Evolutionary conservation across 768 basidiomycete species (phyloP).

Genomic region (Xerocomellus amylosporus): DNA sequence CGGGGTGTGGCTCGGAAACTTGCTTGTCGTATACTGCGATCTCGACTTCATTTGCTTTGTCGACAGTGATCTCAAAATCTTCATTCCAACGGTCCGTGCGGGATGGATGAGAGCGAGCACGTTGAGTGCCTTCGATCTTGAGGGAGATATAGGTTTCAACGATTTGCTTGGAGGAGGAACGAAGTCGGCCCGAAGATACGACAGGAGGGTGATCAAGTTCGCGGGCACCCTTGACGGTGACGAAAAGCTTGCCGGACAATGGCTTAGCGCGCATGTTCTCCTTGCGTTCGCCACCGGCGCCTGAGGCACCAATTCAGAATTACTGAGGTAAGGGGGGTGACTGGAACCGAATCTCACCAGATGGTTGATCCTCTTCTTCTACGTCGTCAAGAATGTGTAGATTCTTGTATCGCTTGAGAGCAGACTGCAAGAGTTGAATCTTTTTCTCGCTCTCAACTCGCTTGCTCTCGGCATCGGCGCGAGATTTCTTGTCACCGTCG

Average conservation of each 20-base stretch:
- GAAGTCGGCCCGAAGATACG: slow-evolving; percentile 52
- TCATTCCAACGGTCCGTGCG: slow-evolving; percentile 98
- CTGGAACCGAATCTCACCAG: slow-evolving; percentile 41
- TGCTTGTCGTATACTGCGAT: slow-evolving; percentile 94
- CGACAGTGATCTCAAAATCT: slow-evolving; percentile 92
- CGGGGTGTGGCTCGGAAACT: slow-evolving; percentile 71
- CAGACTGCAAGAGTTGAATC: slow-evolving; percentile 87
- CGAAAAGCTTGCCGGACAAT: slow-evolving; percentile 85
- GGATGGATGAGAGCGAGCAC: slow-evolving; percentile 88
- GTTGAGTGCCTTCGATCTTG: slow-evolving; percentile 94
- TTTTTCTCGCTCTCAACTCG: slow-evolving; percentile 94
- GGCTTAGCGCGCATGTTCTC: slow-evolving; percentile 93
- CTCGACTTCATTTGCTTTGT: slow-evolving; percentile 98
- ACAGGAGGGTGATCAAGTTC: slow-evolving; percentile 95
- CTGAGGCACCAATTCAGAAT: slow-evolving; percentile 38
- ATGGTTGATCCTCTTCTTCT: slow-evolving; percentile 78
- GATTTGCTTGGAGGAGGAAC: slow-evolving; percentile 75
- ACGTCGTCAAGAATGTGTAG: slow-evolving; percentile 89
- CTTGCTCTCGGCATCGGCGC: slow-evolving; percentile 91
- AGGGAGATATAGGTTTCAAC: slow-evolving; percentile 88
- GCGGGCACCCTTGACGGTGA: slow-evolving; percentile 85
- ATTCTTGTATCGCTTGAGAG: slow-evolving; percentile 95
- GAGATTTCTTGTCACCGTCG: slow-evolving; percentile 96
- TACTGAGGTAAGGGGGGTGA: neutral
- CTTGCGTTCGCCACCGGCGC: slow-evolving; percentile 81